phyloP scores from a whole-genome alignment of 768 basidiomycete species.

The Termitomyces bulborhizus region DNA sequence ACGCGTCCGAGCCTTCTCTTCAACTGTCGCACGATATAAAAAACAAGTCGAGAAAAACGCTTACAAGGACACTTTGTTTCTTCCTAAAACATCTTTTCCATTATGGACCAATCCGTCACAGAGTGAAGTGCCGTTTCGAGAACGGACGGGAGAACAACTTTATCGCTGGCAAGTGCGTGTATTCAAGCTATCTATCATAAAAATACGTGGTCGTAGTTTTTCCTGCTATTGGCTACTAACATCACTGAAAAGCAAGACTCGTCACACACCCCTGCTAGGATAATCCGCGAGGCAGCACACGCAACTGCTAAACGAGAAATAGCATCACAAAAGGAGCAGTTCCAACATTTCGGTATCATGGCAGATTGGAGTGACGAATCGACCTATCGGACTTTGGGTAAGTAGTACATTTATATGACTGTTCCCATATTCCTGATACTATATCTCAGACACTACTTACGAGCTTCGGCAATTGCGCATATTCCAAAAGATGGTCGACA shows the following conservation, averaged over 20 bases:
- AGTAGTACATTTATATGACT: background rate
- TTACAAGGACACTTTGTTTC: slow-evolving; percentile 56
- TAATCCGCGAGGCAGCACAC: slow-evolving; percentile 67
- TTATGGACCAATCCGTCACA: slow-evolving; percentile 62
- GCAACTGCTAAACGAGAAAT: slow-evolving; percentile 71
- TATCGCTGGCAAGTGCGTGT: slow-evolving; percentile 72
- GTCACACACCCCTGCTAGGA: slow-evolving; percentile 44
- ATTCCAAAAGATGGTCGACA: slow-evolving; percentile 84
- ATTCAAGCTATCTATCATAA: background rate
- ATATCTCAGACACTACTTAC: slow-evolving; percentile 65
- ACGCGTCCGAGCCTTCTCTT: slow-evolving; percentile 7
- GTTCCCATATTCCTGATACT: background rate
- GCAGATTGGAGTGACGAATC: slow-evolving; percentile 73
- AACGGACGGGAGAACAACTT: slow-evolving; percentile 63
- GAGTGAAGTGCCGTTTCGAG: slow-evolving; percentile 51
- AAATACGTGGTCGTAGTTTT: slow-evolving; percentile 14
- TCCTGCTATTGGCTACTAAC: background rate
- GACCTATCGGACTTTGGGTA: slow-evolving; percentile 86
- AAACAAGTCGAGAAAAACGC: slow-evolving; percentile 28
- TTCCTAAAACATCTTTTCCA: slow-evolving; percentile 81
- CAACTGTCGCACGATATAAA: slow-evolving; percentile 1
- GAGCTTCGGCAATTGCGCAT: slow-evolving; percentile 84
- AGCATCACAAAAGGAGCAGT: slow-evolving; percentile 70
- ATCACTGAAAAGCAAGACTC: slow-evolving; percentile 43
- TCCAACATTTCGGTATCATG: slow-evolving; percentile 82